phyloP scores from a whole-genome alignment of 2,329 filamentous ascomycete genomes.

The Diplodia scrobiculata region DNA sequence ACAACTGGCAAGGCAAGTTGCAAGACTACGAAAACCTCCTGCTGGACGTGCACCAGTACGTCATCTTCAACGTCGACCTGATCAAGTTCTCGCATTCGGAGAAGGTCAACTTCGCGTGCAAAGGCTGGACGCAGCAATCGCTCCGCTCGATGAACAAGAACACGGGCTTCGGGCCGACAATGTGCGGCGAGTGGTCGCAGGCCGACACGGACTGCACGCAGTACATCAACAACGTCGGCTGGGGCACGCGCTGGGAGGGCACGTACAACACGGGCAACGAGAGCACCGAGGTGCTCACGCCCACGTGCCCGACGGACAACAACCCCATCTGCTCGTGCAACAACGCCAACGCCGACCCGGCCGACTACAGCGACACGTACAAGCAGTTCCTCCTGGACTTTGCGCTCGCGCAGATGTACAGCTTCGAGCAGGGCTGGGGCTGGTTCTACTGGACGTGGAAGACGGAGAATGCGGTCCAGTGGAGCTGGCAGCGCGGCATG shows the following conservation, averaged over 20 bases:
- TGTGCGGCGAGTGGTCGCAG: slow-evolving; percentile 97
- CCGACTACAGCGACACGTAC: slow-evolving; percentile 69
- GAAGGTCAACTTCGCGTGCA: slow-evolving; percentile 85
- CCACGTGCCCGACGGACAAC: slow-evolving; percentile 69
- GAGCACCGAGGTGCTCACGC: slow-evolving; percentile 64
- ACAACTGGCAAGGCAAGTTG: slow-evolving; percentile 86
- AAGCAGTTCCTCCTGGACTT: slow-evolving; percentile 86
- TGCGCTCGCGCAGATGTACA: slow-evolving; percentile 93
- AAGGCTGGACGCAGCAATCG: slow-evolving; percentile 81
- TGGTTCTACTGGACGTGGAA: slow-evolving; percentile 99
- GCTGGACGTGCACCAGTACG: slow-evolving; percentile 97
- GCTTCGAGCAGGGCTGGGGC: slow-evolving; percentile 89
- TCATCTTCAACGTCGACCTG: slow-evolving; percentile 92
- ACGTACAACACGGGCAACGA: slow-evolving; percentile 71
- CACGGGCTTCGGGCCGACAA: slow-evolving; percentile 86
- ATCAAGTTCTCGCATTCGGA: slow-evolving; percentile 77
- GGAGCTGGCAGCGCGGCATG: slow-evolving; percentile 85
- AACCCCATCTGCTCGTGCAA: slow-evolving; percentile 70
- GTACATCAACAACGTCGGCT: slow-evolving; percentile 85
- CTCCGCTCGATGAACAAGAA: slow-evolving; percentile 68
- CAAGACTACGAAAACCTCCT: slow-evolving; percentile 71
- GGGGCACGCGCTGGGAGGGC: slow-evolving; percentile 89
- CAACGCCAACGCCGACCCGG: slow-evolving; percentile 72
- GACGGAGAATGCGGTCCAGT: slow-evolving; percentile 81
- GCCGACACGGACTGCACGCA: slow-evolving; percentile 92